phyloP scores from a whole-genome alignment of 768 basidiomycete genomes.

The Podaxis carcinomalis region DNA sequence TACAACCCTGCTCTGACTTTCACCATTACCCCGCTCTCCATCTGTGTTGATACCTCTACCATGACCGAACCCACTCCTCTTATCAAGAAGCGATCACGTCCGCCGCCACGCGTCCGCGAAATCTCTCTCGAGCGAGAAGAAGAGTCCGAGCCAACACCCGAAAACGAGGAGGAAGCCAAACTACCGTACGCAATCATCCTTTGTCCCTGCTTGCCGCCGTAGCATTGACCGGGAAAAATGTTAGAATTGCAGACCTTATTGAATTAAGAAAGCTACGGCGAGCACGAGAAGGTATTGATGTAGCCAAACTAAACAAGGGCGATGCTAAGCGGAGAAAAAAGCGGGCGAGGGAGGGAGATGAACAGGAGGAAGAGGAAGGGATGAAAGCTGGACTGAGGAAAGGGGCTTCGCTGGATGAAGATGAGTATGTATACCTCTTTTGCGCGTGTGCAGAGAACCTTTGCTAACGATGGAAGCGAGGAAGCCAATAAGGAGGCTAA shows the following conservation, averaged over 20 bases:
- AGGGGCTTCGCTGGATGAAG: slow-evolving; percentile 48
- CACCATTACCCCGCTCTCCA: background rate
- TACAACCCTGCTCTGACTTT: background rate
- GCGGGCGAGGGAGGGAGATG: slow-evolving; percentile 44
- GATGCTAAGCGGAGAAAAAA: slow-evolving; percentile 73
- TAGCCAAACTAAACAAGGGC: slow-evolving; percentile 78
- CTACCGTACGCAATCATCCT: slow-evolving; percentile 43
- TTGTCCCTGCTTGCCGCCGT: background rate
- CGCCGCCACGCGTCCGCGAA: slow-evolving; percentile 54
- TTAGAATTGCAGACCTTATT: slow-evolving; percentile 77
- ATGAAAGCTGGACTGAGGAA: slow-evolving; percentile 51
- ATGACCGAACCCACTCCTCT: slow-evolving; percentile 26
- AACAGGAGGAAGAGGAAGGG: slow-evolving; percentile 17
- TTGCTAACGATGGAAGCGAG: slow-evolving; percentile 35
- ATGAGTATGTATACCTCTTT: slow-evolving; percentile 44
- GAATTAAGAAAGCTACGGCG: slow-evolving; percentile 76
- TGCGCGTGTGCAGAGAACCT: background rate
- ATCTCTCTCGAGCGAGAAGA: slow-evolving; percentile 38
- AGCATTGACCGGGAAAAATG: background rate
- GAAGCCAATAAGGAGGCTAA: slow-evolving; percentile 65
- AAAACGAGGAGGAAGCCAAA: slow-evolving; percentile 39
- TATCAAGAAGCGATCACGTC: slow-evolving; percentile 75
- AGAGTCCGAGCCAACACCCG: slow-evolving; percentile 22
- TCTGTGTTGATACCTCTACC: slow-evolving; percentile 14
- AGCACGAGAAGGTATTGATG: slow-evolving; percentile 79